Evolutionary conservation across 139 green algal genomes (phyloP), one percentile per base, ranked within the genome.

Genomic region (Nannochloris sp.): DNA sequence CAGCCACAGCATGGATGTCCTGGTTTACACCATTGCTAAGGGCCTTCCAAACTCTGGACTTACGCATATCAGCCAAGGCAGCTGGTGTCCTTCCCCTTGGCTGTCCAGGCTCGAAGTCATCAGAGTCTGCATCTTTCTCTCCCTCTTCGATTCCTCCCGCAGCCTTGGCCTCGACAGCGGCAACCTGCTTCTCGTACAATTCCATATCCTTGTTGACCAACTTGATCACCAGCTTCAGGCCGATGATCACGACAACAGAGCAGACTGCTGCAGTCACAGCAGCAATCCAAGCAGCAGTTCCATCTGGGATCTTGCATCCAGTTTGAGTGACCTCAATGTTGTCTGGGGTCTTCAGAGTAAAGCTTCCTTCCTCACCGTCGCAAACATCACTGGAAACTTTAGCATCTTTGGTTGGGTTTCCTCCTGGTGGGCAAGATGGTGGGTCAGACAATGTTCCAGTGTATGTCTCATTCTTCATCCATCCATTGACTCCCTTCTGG

Each of bases 401-500:
- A 11, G 46, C 17, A 10, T 53, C 46, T 11, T 53, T 53, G 10
- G 17, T 25, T 26, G 46, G 46, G 17, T 2, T 23, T 28, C 50
- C 25, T 11, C 50, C 50, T 37, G 50, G 50, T 30, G 50, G 50
- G 50, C 50, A 59, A 29, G 50, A 59, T 30, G 50, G 50, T n/a
- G 29, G 58, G 8, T 50, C 58, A 51, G 58, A 13, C 20, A 50
- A 29, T 4, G 58, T 50, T 4, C 58, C 25, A 8, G 58, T 64
- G 58, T 64, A 64, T n/a, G 58, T 64, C 25, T 55, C 25, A 23
- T 51, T 64, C 33, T 66, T 66, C 36, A 56, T 55, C 33, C 33
- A 55, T 51, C 60, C 71, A 43, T 75, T 75, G 61, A 64, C 46
- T 49, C 72, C 74, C 29, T 80, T 87, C 65, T 85, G 76, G 49